Base-by-base conservation (phyloP, 2,329 filamentous ascomycete genomes). In the Drechmeria coniospora region DNA sequence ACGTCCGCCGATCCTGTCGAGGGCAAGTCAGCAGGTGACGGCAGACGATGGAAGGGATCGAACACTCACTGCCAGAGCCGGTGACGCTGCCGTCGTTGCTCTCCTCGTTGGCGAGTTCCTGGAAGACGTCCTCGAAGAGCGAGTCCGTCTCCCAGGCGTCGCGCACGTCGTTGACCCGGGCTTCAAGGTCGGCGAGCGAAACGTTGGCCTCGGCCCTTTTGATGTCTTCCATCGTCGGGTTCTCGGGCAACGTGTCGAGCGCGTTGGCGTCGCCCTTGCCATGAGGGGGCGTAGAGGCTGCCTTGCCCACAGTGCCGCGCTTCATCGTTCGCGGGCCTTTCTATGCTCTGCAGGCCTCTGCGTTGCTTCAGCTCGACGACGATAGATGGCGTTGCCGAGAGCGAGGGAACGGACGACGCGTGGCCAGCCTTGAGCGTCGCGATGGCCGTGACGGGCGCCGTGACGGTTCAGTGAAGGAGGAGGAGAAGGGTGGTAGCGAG, bases 141-240 rank as follows among this genome's bases (percentile, higher is more conserved):
- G 71, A 77, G 37, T 75, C 66, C 5, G 63, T 66, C 40, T 76
- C 73, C 71, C 70, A 76, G 9, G 62, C 62, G 27, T 68, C 65
- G 31, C 53, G 54, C 4, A 61, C 55, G 32, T 68, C 63, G 17
- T 58, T 59, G 36, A 67, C 57, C 39, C 59, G 55, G 36, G 65
- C 59, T 36, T 68, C 63, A 8, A 67, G 52, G 32, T 68, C 63
- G 23, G 50, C 46, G 14, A 53, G 47, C 17, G 51, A 50, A 16
- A 50, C 50, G 24, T 46, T 45, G 34, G 47, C 50, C 25, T 49
- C 46, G 5, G 49, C 53, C 8, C 44, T 40, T 30, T 54, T 47
- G 33, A 56, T 41, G 25, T 57, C 47, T 2, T 49, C 49, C 10
- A 44, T 39, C 7, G 50, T 49, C 23, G 54, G 44, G 28, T 49